A percentile compares a stretch with the other conserved stretches of the same genome.
These are phyloP conservation scores for Barnettozyma hawaiiensis DNA, from an alignment of 1,139 yeast genomes.

Conservation along the genomic window DNA sequence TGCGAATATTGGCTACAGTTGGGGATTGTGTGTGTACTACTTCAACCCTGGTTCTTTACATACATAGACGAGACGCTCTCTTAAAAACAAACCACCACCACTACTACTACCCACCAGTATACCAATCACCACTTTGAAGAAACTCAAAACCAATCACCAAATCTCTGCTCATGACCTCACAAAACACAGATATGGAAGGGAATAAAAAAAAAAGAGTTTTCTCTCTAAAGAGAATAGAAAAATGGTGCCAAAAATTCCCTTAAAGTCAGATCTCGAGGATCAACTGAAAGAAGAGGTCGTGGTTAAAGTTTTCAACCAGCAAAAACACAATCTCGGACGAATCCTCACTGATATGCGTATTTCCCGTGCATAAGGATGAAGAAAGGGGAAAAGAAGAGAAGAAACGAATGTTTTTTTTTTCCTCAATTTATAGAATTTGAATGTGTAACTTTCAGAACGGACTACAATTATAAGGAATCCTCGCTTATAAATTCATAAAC, in stretches of 20 bases:
- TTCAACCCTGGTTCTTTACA: no score
- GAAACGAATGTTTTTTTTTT: not conserved
- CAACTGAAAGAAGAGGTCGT: constrained; percentile 84
- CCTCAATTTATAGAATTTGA: not conserved
- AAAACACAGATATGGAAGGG: not conserved
- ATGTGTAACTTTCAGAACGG: constrained; percentile 7
- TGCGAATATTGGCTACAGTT: no score
- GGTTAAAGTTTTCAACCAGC: constrained; percentile 99
- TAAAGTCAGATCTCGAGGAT: constrained; percentile 33
- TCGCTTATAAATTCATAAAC: constrained; percentile 6
- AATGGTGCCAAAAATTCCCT: constrained; percentile 15
- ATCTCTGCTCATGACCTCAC: constrained; percentile 12
- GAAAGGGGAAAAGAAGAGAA: constrained; percentile 23
- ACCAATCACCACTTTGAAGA: not conserved
- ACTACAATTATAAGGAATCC: not conserved
- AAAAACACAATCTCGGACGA: constrained; percentile 99
- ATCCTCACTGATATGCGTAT: constrained; percentile 99
- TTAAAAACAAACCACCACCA: no score
- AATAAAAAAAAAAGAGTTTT: constrained; percentile 7
- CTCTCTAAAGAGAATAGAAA: constrained; percentile 6
- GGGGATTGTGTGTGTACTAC: no score
- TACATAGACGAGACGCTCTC: no score
- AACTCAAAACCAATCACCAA: not conserved
- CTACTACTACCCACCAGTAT: no score
- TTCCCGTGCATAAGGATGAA: constrained; percentile 99